Evolutionary conservation across 257 asterid genomes (phyloP), one percentile per base, ranked within the genome.

Genomic region (Rehmannia glutinosa): DNA sequence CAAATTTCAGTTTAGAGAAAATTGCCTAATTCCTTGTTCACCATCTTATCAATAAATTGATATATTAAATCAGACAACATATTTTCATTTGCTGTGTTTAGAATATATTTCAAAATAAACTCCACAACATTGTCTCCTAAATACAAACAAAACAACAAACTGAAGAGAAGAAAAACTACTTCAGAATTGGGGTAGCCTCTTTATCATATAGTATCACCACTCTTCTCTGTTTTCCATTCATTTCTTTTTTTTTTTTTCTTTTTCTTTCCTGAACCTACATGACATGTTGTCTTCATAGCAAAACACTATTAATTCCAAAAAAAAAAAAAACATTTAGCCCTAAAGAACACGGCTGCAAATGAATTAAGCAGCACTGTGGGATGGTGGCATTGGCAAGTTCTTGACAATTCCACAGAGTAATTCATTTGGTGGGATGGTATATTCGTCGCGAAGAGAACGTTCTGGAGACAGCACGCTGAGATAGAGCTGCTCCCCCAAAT

Each of bases 401-500:
- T 82, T 73, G 17, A 85, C 86, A 4, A 85, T 43, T 24, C 92
- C 96, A 33, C 96, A 87, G 20, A 80, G 42, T 0, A 71, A 32
- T 6, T 64, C 68, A 8, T 67, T 54, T 13, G 72, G 84, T 0
- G 81, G 88, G 51, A 88, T 17, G 62, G 78, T 78, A 73, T 85
- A 83, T 70, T 85, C 91, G 20, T 85, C 93, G 1, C 85, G 77
- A 3, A 80, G 79, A n/a, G 91, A 83, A 0, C 73, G 71, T 4
- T 51, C 76, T 0, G 92, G 90, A 13, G 96, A 81, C 0, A 75
- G 77, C 28, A 80, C 83, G 28, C 92, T 87, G 42, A 87, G 39
- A 70, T 87, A 87, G 10, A 87, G 66, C 57, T 87, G 89, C 59
- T 85, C 88, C n/a, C 96, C 96, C 64, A 87, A 72, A 51, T 85